phyloP scores from a whole-genome alignment of 441 rosid species.

The Arabidopsis hybrid region DNA sequence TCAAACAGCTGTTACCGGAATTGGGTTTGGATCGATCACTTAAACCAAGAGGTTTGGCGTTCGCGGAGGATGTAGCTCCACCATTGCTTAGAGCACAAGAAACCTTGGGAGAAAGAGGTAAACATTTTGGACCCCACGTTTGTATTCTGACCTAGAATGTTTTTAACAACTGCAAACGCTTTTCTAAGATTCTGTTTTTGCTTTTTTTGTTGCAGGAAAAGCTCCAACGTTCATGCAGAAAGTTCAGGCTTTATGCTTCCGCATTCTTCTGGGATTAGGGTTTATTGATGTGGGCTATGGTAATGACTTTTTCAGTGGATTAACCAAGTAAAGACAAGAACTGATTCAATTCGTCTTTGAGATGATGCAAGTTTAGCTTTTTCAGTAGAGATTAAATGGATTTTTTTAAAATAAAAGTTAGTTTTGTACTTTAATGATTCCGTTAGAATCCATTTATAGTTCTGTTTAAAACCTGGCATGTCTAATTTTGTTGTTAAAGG shows the following conservation, averaged over 20 bases:
- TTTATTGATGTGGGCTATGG: constrained; percentile 61
- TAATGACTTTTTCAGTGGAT: constrained; percentile 73
- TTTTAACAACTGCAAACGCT: constrained; percentile 25
- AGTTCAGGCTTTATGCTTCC: constrained; percentile 49
- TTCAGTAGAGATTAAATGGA: constrained; percentile 10
- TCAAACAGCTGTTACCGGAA: constrained; percentile 30
- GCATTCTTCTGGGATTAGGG: constrained; percentile 68
- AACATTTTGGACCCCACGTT: constrained; percentile 24
- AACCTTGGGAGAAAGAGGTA: constrained; percentile 52
- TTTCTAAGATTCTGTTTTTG: constrained; percentile 27
- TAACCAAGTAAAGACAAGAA: constrained; percentile 54
- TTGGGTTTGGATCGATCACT: constrained; percentile 31
- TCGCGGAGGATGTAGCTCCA: constrained; percentile 34
- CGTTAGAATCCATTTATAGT: constrained; percentile 1
- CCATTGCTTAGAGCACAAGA: constrained; percentile 42
- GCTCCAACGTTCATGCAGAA: constrained; percentile 49
- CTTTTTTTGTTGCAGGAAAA: constrained; percentile 54
- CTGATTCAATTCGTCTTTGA: neutral
- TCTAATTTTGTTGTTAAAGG: neutral
- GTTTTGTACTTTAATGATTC: neutral
- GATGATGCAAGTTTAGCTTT: constrained; percentile 21
- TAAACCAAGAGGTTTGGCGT: constrained; percentile 46
- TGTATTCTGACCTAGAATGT: constrained; percentile 12
- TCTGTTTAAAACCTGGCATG: neutral
- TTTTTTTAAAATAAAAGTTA: constrained; percentile 1